Evolutionary conservation across 805 yeast species (phyloP).

Genomic region (Saccharomycopsis oosterbeekiorum): DNA sequence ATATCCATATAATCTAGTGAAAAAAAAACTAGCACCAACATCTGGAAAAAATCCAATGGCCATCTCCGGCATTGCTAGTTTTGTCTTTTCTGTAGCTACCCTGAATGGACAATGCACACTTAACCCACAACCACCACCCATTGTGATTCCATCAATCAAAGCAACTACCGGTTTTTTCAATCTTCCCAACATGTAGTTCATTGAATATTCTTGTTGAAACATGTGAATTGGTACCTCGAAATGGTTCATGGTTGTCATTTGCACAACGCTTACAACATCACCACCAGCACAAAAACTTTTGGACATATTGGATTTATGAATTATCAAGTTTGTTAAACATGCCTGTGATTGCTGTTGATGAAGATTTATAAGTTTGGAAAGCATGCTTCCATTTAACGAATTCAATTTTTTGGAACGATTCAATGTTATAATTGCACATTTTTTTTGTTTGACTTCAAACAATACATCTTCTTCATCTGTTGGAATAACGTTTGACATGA

Average conservation of each 20-base stretch:
- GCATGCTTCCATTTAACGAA: slow-evolving; percentile 15
- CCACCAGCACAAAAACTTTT: slow-evolving; percentile 79
- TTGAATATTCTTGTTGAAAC: slow-evolving; percentile 19
- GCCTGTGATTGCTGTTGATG: slow-evolving; percentile 23
- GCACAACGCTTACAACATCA: slow-evolving; percentile 63
- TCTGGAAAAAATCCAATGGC: slow-evolving; percentile 95
- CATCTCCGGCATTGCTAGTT: slow-evolving; percentile 96
- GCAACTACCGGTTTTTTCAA: slow-evolving; percentile 78
- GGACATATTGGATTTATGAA: slow-evolving; percentile 9
- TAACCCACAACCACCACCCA: slow-evolving; percentile 98
- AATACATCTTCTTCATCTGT: slow-evolving; percentile 15
- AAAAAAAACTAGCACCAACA: slow-evolving; percentile 87
- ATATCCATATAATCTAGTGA: slow-evolving; percentile 72
- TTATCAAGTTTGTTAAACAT: slow-evolving; percentile 20
- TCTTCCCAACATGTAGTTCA: slow-evolving; percentile 56
- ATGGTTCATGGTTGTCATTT: slow-evolving; percentile 35
- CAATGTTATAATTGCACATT: slow-evolving; percentile 4
- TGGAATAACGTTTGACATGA: slow-evolving; percentile 45
- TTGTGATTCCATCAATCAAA: slow-evolving; percentile 80
- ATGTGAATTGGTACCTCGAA: slow-evolving; percentile 22
- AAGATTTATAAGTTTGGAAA: slow-evolving; percentile 22
- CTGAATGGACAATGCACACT: slow-evolving; percentile 87
- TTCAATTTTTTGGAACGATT: slow-evolving; percentile 17
- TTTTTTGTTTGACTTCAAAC: slow-evolving; percentile 41
- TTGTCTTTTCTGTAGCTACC: slow-evolving; percentile 79